Evolutionary conservation across 352 stramenopile genomes (phyloP), one percentile per base, ranked within the genome.

Genomic region (Globisporangium cylindrosporum): DNA sequence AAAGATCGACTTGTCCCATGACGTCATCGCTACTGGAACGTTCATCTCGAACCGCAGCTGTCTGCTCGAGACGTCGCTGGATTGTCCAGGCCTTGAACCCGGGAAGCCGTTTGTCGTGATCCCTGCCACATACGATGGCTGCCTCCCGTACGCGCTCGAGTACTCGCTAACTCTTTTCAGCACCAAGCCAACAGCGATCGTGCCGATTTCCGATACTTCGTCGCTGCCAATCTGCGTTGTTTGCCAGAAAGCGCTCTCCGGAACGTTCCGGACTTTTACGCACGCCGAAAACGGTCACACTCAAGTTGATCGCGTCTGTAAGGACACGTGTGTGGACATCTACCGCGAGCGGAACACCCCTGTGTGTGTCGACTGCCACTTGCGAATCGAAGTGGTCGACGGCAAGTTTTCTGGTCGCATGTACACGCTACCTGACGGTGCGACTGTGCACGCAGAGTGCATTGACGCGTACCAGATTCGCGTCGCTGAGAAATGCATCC

Each of bases 41-140:
- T 95, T 95, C 66, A 93, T 95, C 59, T 95, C 87, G 34, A 95
- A 89, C 73, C 85, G 87, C 46, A 93, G 87, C 61, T 93, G 81
- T 34, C 49, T 93, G 56, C 46, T 93, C 10, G 80, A 91, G 38
- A 67, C 82, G 8, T 67, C 71, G 36, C 81, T 92, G 24, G 77
- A 82, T 64, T 36, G 48, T 12, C 38, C 56, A 1, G 74, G 76
- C 12, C 53, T 61, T 9, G 73, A 77, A 34, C 70, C 71, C 4
- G 80, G 74, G 7, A 80, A 84, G 41, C 81, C 81, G 6, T 90
- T 85, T 59, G 81, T 89, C 4, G 76, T 91, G 22, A 86, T 87
- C n/a, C 81, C 83, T 4, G 83, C 79, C 32, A 91, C 83, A 25
- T 91, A 91, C 57, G 81, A 90, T n/a, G 80, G 81, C 2, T 70